phyloP scores from a whole-genome alignment of 768 basidiomycete genomes.

The Nidula microcarpa region DNA sequence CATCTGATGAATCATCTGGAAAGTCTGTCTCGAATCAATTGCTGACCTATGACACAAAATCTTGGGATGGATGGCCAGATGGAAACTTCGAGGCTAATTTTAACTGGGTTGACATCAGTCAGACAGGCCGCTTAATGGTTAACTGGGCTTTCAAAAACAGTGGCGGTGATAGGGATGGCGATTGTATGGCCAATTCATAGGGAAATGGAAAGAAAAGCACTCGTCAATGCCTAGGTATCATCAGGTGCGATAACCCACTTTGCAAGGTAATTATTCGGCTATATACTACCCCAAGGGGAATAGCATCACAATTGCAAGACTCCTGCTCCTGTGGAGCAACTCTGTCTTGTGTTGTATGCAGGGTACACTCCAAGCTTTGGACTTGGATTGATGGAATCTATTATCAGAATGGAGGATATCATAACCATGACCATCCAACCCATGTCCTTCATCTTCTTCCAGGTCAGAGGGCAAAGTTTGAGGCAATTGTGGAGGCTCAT shows the following conservation, averaged over 20 bases:
- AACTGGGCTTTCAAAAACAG: constrained; percentile 12
- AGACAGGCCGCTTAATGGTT: constrained; percentile 5
- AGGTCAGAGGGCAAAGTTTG: constrained; percentile 2
- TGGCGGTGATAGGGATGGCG: constrained; percentile 10
- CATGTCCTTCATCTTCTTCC: constrained; percentile 10
- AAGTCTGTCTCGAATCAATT: too few relatives aligned
- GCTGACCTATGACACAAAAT: neutral
- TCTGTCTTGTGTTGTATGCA: constrained; percentile 2
- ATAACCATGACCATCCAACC: constrained; percentile 10
- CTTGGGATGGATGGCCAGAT: constrained; percentile 20
- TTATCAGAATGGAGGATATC: constrained; percentile 10
- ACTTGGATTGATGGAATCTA: constrained; percentile 9
- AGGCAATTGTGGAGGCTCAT: neutral
- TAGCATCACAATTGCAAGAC: neutral
- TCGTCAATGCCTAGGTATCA: constrained; percentile 9
- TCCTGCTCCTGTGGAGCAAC: constrained; percentile 2
- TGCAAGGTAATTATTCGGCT: constrained; percentile 3
- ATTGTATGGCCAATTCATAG: constrained; percentile 2
- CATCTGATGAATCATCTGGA: too few relatives aligned
- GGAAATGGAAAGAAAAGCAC: constrained; percentile 6
- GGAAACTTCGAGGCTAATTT: constrained; percentile 10
- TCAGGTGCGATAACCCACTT: constrained; percentile 4
- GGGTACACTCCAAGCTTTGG: constrained; percentile 1
- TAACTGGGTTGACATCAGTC: constrained; percentile 3
- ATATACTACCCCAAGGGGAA: neutral